phyloP scores from a whole-genome alignment of 306 rosid genomes.

The Fragaria nilgerrensis region DNA sequence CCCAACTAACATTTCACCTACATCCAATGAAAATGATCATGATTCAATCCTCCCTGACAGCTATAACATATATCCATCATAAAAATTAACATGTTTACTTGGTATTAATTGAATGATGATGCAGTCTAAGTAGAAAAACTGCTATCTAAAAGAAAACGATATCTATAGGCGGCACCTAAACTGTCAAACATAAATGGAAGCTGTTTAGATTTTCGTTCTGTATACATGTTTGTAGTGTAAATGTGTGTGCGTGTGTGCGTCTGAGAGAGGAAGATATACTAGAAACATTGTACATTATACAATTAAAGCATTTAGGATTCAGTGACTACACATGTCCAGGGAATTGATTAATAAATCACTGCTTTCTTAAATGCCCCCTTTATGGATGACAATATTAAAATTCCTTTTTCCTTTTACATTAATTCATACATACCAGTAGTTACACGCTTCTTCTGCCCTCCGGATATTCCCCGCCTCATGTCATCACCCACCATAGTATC shows the following conservation, averaged over 20 bases:
- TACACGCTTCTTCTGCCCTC: conserved; percentile 72
- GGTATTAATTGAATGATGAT: background rate
- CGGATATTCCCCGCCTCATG: conserved; percentile 81
- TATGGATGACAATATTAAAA: background rate
- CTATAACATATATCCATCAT: background rate
- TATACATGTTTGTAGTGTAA: background rate
- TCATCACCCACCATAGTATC: conserved; percentile 69
- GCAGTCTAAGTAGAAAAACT: background rate
- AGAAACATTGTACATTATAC: background rate
- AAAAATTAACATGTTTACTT: background rate
- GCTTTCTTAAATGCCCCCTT: background rate
- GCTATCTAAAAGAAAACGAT: background rate
- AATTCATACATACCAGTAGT: conserved; percentile 50
- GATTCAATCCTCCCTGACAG: background rate
- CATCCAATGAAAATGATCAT: conserved; percentile 14
- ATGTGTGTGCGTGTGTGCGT: background rate
- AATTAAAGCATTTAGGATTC: background rate
- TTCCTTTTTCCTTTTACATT: background rate
- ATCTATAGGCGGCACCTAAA: background rate
- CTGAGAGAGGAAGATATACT: background rate
- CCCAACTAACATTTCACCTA: conserved; percentile 82
- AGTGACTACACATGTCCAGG: background rate
- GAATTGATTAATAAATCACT: background rate
- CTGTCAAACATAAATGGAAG: background rate
- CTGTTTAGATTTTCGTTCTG: background rate